These are phyloP conservation scores for Penicillium janthinellum DNA, from an alignment of 2,329 filamentous ascomycete species.

Conservation along the genomic window DNA sequence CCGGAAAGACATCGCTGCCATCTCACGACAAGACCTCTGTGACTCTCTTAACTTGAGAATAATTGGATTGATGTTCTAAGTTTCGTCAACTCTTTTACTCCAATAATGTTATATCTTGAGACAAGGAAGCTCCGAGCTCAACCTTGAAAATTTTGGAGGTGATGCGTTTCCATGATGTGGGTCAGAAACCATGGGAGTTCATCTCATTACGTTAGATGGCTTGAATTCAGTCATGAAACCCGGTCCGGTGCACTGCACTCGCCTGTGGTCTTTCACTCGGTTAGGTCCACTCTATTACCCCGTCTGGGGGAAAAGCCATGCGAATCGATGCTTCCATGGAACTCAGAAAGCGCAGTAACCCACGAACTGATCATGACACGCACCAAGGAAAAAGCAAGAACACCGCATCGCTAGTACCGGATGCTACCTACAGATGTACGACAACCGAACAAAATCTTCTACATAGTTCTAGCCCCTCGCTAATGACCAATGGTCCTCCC, in stretches of 20 bases:
- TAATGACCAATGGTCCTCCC: neutral
- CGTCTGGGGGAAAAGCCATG: neutral
- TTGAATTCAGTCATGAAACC: neutral
- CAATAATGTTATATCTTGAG: too few relatives aligned
- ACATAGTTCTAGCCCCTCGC: constrained; percentile 5
- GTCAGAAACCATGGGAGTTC: constrained; percentile 6
- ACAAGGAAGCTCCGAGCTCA: too few relatives aligned
- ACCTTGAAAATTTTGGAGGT: neutral
- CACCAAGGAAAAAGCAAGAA: neutral
- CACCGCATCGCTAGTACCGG: too few relatives aligned
- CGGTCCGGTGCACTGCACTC: constrained; percentile 2
- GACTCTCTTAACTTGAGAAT: neutral
- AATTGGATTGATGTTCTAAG: neutral
- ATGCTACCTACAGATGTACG: neutral
- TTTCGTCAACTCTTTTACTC: too few relatives aligned
- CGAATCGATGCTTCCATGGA: neutral
- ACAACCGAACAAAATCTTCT: neutral
- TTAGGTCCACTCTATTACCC: neutral
- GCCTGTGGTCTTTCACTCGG: too few relatives aligned
- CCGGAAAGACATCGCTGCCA: neutral
- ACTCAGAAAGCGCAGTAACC: neutral
- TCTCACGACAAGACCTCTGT: neutral
- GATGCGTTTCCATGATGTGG: neutral
- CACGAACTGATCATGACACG: too few relatives aligned
- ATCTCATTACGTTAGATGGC: constrained; percentile 10